Base-by-base conservation (phyloP, 129 eudicot species). In the Tagetes patula region DNA sequence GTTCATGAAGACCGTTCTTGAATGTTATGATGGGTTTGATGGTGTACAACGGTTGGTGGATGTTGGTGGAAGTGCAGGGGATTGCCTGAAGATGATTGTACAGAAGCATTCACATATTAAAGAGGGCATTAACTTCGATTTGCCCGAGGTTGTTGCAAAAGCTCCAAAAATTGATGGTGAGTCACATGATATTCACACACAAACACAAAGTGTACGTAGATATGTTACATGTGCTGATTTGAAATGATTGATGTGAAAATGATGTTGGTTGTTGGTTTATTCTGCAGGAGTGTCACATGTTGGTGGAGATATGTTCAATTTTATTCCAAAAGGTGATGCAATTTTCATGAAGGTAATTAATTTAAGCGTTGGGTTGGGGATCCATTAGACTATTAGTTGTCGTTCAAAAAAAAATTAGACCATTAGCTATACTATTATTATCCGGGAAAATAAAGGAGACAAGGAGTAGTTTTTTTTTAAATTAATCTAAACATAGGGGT, bases 1-100 rank as follows among this genome's bases (percentile, higher is more conserved):
- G 43, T 76, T 85, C 41, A 82, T 85, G 81, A 76, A 77, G 74
- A 73, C 70, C 64, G 56, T 85, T 41, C 9, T 82, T 47, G 78
- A 70, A 0, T 65, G 71, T 6, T 85, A 79, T 49, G 86, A 85
- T 62, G 89, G 89, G 14, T 85, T 85, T 33, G 13, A 80, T 0
- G 84, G 82, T 10, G 72, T 85, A n/a, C 70, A 71, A 37, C 74
- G 77, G 49, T 39, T 85, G 77, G 89, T 85, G 32, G 89, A 85
- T 82, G 86, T 85, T 32, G 86, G 89, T 62, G 86, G 89, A 1
- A 85, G 86, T 68, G 84, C 82, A 52, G 89, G 89, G 46, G 89
- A 85, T 82, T 85, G 86, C 78, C 39, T 85, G 77, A 82, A 67
- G 82, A 82, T 82, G 89, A 85, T 85, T 36, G 1, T 85, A 72